A percentile compares a stretch with the other conserved stretches of the same genome.
These are phyloP conservation scores for Ophiorrhiza pumila DNA, from an alignment of 257 asterid genomes.

Conservation along the genomic window DNA sequence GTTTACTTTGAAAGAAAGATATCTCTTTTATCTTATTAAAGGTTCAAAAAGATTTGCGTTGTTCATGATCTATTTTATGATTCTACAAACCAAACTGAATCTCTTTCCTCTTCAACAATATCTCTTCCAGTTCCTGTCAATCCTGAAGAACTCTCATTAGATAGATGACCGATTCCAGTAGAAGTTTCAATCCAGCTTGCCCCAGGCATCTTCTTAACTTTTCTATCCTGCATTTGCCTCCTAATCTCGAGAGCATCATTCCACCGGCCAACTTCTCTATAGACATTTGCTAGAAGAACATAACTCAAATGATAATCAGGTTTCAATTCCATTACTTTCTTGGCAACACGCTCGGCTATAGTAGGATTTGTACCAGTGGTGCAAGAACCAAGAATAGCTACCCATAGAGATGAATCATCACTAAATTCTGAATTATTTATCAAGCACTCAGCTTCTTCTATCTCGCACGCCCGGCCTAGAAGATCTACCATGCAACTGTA, in stretches of 20 bases:
- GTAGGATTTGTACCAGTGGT: slow-evolving; percentile 48
- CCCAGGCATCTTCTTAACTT: slow-evolving; percentile 66
- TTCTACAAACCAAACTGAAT: slow-evolving; percentile 1
- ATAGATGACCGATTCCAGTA: slow-evolving; percentile 21
- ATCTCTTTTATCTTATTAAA: not conserved
- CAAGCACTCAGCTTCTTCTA: slow-evolving; percentile 76
- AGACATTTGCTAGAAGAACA: slow-evolving; percentile 70
- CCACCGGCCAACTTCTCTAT: slow-evolving; percentile 74
- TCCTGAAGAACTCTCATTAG: slow-evolving; percentile 12
- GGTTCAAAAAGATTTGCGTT: not conserved
- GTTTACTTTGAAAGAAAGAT: not conserved
- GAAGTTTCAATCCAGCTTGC: slow-evolving; percentile 71
- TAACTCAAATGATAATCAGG: slow-evolving; percentile 83
- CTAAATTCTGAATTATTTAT: slow-evolving; percentile 40
- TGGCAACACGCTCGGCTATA: slow-evolving; percentile 63
- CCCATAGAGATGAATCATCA: slow-evolving; percentile 65
- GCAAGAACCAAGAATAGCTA: slow-evolving; percentile 75
- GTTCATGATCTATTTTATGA: not conserved
- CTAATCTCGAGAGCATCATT: slow-evolving; percentile 62
- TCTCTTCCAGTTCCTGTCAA: slow-evolving; percentile 13
- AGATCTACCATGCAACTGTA: slow-evolving; percentile 88
- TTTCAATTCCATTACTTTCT: slow-evolving; percentile 62
- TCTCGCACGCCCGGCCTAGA: slow-evolving; percentile 67
- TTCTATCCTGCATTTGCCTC: slow-evolving; percentile 53
- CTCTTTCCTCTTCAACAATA: slow-evolving; percentile 3